Evolutionary conservation across 1,284 basidiomycete genomes (phyloP).

Genomic region (Athelia psychrophila): DNA sequence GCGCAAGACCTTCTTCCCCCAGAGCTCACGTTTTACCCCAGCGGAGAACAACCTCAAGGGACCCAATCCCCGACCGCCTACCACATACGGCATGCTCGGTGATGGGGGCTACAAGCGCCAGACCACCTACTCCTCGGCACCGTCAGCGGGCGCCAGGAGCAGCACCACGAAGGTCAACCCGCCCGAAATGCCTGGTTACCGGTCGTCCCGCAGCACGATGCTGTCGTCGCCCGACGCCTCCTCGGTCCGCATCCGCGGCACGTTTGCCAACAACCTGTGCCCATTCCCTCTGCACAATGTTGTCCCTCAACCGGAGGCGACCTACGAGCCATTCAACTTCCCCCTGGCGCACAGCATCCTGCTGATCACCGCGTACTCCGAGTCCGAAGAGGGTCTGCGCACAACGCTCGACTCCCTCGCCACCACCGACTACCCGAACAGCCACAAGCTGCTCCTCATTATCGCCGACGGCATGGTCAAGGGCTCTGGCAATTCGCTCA

Average conservation of each 20-base stretch:
- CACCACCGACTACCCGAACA: slow-evolving; percentile 98
- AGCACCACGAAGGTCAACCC: slow-evolving; percentile 53
- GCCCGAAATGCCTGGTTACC: slow-evolving; percentile 73
- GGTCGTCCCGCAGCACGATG: slow-evolving; percentile 80
- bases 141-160: slow-evolving; percentile 31
- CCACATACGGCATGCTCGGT: slow-evolving; percentile 75
- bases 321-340: slow-evolving; percentile 96
- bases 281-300: slow-evolving; percentile 93
- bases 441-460: slow-evolving; percentile 93
- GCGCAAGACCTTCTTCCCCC: slow-evolving; percentile 77
- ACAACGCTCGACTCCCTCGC: slow-evolving; percentile 98
- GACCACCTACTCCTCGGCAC: slow-evolving; percentile 55
- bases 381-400: slow-evolving; percentile 93
- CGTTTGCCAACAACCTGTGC: slow-evolving; percentile 67
- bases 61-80: slow-evolving; percentile 60
- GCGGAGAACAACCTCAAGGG: slow-evolving; percentile 67
- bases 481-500: slow-evolving; percentile 84
- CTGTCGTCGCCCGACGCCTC: slow-evolving; percentile 45
- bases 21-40: slow-evolving; percentile 85
- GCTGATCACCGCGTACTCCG: slow-evolving; percentile 98
- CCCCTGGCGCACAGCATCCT: slow-evolving; percentile 93
- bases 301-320: slow-evolving; percentile 88
- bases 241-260: slow-evolving; percentile 38
- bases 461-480: slow-evolving; percentile 99
- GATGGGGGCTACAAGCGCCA: slow-evolving; percentile 58